Conservation (phyloP, 2,329 filamentous ascomycete genomes). For the Elsinoe necatrix region DNA sequence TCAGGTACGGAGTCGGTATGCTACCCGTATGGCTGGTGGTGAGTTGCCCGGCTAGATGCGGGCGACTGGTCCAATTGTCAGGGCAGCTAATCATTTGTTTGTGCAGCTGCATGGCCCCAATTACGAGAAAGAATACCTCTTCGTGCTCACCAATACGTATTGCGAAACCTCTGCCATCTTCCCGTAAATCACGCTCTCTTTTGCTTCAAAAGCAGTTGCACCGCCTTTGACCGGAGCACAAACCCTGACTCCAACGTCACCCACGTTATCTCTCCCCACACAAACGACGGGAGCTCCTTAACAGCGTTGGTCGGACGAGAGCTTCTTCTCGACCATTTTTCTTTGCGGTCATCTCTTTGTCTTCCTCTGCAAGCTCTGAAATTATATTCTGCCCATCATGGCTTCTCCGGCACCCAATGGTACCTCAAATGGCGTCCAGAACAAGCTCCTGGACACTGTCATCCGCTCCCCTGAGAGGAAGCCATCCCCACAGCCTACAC, state of each 20-base stretch:
- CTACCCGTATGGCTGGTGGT: neutral
- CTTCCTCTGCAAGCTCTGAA: neutral
- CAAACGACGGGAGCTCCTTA: neutral
- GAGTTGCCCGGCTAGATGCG: constrained; percentile 8
- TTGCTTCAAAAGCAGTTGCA: neutral
- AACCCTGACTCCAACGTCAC: neutral
- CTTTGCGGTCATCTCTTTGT: constrained; percentile 2
- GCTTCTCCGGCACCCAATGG: constrained; percentile 3
- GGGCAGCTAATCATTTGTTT: constrained; percentile 1
- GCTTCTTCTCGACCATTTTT: neutral
- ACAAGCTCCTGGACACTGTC: constrained; percentile 52
- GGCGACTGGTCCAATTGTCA: constrained; percentile 4
- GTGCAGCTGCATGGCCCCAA: neutral
- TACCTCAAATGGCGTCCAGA: constrained; percentile 29
- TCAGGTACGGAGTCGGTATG: constrained; percentile 2
- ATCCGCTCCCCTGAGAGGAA: constrained; percentile 50
- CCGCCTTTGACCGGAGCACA: neutral
- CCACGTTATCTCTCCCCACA: neutral
- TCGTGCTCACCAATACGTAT: neutral
- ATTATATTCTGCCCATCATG: neutral
- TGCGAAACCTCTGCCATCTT: neutral
- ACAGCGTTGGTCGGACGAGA: constrained; percentile 6
- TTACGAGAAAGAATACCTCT: neutral
- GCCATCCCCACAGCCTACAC: constrained; percentile 81
- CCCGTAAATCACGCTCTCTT: constrained; percentile 4